Evolutionary conservation across 192 early-diverging fungal species (phyloP), one percentile per base, ranked within the genome.

Genomic region (Phycomyces blakesleeanus): DNA sequence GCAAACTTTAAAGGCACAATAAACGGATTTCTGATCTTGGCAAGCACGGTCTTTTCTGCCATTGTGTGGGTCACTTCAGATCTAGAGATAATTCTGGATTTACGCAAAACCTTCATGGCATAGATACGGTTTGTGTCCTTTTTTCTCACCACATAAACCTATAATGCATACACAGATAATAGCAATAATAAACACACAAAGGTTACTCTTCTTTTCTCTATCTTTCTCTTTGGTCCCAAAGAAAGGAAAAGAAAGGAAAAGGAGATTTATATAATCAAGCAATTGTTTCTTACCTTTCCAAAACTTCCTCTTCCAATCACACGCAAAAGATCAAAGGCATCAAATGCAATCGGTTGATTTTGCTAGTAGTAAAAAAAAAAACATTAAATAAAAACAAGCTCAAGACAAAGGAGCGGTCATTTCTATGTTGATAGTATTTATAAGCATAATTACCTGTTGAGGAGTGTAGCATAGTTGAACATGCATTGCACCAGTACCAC

Each of bases 291-390:
- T 75, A 97, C 95, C 81, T 95, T 97, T 64, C 93, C 94, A 81
- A 97, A 98, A 71, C 88, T 91, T 44, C 96, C 96, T 64, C 96
- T 95, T 51, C 96, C 96, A 76, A 98, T 92, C 55, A 96, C 92
- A 70, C 94, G 95, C 42, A 97, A 81, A 60, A 95, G 74, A 67
- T 94, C 94, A 78, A 98, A 98, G 55, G 91, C 88, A 52, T 97
- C 93, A 49, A 94, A 85, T 38, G 87, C 80, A 67, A 96, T 72
- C 21, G 91, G 88, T 22, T 82, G 84, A 41, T 76, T 81, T 74
- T 81, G 68, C 85, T 88, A 70, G 37, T 24, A 65, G 39, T 37
- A 62, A 67, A 61, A 69, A 64, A n/a, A n/a, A n/a, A n/a, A n/a
- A n/a, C n/a, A n/a, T n/a, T n/a, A n/a, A n/a, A n/a, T n/a, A n/a